phyloP scores from a whole-genome alignment of 2,329 filamentous ascomycete genomes.

The Aspergillus phoenicis region DNA sequence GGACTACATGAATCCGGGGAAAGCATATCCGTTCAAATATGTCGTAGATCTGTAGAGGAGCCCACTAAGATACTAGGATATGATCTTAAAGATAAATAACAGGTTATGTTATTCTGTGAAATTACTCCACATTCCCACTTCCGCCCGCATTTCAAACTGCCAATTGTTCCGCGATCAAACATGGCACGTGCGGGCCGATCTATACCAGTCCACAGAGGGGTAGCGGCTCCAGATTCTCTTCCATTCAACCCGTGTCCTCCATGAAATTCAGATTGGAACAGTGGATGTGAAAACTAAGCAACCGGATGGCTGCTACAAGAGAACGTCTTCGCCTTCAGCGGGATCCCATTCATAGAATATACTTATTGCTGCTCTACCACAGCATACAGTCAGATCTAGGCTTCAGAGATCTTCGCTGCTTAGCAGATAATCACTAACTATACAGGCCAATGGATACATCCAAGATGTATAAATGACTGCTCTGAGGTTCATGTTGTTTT shows the following conservation, averaged over 20 bases:
- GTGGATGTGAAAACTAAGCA: neutral
- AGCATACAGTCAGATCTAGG: neutral
- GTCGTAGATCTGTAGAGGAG: too few species aligned
- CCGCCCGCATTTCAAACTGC: conserved; percentile 5
- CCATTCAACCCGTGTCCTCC: neutral
- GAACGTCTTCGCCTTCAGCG: too few species aligned
- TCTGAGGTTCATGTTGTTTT: neutral
- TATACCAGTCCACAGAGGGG: neutral
- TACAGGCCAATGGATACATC: too few species aligned
- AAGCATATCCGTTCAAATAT: too few species aligned
- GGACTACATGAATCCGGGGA: neutral
- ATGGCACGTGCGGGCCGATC: neutral
- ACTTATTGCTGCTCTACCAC: too few species aligned
- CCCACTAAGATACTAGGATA: too few species aligned
- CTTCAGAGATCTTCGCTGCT: too few species aligned
- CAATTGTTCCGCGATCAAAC: conserved; percentile 8
- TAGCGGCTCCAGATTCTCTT: neutral
- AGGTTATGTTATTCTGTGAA: neutral
- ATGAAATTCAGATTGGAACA: neutral
- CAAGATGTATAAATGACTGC: neutral
- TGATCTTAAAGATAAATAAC: too few species aligned
- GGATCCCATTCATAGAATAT: neutral
- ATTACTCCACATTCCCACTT: conserved; percentile 19
- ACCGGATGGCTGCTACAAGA: too few species aligned
- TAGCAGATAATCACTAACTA: too few species aligned